Evolutionary conservation across 306 rosid genomes (phyloP).

Genomic region (Cyamopsis tetragonoloba): DNA sequence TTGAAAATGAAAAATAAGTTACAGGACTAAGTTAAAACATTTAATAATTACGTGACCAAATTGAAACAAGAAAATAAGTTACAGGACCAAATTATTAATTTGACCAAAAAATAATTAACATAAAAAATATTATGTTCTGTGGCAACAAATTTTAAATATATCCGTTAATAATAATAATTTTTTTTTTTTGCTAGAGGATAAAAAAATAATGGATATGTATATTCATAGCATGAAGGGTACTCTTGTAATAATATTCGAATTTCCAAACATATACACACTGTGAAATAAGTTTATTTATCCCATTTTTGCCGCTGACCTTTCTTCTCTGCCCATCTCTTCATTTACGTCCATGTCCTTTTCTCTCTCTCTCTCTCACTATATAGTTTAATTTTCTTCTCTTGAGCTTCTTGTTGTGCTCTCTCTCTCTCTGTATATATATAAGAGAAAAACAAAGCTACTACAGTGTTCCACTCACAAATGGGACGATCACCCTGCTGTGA

Average conservation of each 20-base stretch:
- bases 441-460: constrained; percentile 29
- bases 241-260: constrained; percentile 37
- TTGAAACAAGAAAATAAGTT: no score
- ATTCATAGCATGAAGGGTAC: constrained; percentile 50
- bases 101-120: no score
- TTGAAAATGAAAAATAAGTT: no score
- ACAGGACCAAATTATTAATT: no score
- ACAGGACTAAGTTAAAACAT: no score
- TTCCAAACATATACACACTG: constrained; percentile 5
- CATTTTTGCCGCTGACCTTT: constrained; percentile 70
- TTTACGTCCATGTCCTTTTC: constrained; percentile 34
- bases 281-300: constrained; percentile 44
- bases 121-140: no score
- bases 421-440: no score
- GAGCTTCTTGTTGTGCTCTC: background rate
- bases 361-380: constrained; percentile 21
- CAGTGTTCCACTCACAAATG: constrained; percentile 44
- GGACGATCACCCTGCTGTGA: constrained; percentile 99
- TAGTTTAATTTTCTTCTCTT: background rate
- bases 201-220: no score
- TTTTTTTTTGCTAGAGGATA: no score
- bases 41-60: no score
- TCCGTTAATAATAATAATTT: no score
- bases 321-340: constrained; percentile 64
- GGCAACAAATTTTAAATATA: no score